Percentiles rank a stretch among this genome's conserved stretches.
phyloP scores from a whole-genome alignment of 2,329 filamentous ascomycete species.

The Hypocrella siamensis region DNA sequence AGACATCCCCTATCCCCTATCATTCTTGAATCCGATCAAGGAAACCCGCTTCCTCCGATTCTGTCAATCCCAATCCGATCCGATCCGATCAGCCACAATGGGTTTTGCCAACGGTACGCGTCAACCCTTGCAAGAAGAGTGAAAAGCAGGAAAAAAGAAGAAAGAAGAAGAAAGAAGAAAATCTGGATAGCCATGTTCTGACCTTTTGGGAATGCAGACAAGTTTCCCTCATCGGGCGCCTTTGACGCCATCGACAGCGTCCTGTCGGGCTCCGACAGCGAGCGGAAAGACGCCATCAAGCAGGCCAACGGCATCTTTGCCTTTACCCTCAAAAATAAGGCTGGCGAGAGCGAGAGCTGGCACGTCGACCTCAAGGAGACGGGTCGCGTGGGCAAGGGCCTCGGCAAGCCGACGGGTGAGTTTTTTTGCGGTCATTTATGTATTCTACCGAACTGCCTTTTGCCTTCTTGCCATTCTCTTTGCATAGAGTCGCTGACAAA shows the following conservation, averaged over 20 bases:
- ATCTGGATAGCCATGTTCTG: background rate
- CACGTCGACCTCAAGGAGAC: constrained; percentile 90
- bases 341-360: constrained; percentile 72
- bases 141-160: background rate
- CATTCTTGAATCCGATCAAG: no score
- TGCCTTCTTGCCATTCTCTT: background rate
- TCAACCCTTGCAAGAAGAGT: background rate
- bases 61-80: no score
- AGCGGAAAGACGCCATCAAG: constrained; percentile 79
- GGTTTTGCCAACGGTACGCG: constrained; percentile 52
- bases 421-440: constrained; percentile 4
- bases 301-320: constrained; percentile 76
- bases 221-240: constrained; percentile 77
- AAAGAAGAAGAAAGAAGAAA: background rate
- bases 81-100: constrained; percentile 29
- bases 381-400: constrained; percentile 65
- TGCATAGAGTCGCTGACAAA: no score
- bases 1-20: no score
- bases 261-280: constrained; percentile 51
- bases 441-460: background rate
- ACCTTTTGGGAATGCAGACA: constrained; percentile 32
- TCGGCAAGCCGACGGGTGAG: constrained; percentile 69
- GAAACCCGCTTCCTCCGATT: no score
- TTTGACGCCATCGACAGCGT: constrained; percentile 76
- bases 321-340: constrained; percentile 81